These are phyloP conservation scores for Helenozyma baotianmanensis DNA, from an alignment of 805 yeast genomes.

Conservation along the genomic window DNA sequence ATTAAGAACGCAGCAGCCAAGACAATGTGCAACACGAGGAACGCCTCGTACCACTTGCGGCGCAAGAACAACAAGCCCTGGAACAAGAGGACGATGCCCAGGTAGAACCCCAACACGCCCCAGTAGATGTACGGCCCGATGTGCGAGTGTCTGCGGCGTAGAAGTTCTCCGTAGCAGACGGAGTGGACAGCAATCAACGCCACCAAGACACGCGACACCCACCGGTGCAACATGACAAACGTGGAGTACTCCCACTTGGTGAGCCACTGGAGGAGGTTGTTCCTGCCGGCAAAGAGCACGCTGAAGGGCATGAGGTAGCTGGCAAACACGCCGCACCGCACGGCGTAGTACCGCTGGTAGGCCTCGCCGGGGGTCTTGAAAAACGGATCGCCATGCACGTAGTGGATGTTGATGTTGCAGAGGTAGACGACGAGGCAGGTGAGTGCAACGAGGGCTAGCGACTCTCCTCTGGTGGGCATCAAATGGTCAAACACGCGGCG, in stretches of 20 bases:
- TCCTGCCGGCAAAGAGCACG: conserved; percentile 16
- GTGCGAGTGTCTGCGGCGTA: conserved; percentile 2
- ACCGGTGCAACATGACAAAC: conserved; percentile 55
- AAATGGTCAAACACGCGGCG: conserved; percentile 23
- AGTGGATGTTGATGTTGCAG: conserved; percentile 6
- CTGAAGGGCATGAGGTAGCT: conserved; percentile 13
- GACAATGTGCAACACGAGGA: conserved; percentile 30
- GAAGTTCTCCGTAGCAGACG: conserved; percentile 7
- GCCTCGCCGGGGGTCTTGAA: conserved; percentile 24
- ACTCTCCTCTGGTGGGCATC: conserved; percentile 17
- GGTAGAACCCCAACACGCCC: conserved; percentile 39
- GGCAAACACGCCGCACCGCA: conserved; percentile 15
- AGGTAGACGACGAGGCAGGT: conserved; percentile 2
- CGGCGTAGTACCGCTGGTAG: conserved; percentile 35
- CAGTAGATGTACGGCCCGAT: conserved; percentile 18
- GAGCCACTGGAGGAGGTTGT: conserved; percentile 28
- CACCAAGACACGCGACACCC: conserved; percentile 45
- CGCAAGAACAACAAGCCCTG: conserved; percentile 46
- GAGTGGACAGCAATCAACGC: conserved; percentile 43
- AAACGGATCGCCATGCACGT: conserved; percentile 12
- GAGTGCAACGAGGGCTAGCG: conserved; percentile 8
- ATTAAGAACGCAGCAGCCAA: conserved; percentile 38
- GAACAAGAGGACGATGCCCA: conserved; percentile 42
- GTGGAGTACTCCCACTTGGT: conserved; percentile 41
- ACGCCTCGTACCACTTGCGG: conserved; percentile 43